These are phyloP conservation scores for Penicillium cosmopolitanum DNA, from an alignment of 495 filamentous ascomycete species.

Conservation along the genomic window DNA sequence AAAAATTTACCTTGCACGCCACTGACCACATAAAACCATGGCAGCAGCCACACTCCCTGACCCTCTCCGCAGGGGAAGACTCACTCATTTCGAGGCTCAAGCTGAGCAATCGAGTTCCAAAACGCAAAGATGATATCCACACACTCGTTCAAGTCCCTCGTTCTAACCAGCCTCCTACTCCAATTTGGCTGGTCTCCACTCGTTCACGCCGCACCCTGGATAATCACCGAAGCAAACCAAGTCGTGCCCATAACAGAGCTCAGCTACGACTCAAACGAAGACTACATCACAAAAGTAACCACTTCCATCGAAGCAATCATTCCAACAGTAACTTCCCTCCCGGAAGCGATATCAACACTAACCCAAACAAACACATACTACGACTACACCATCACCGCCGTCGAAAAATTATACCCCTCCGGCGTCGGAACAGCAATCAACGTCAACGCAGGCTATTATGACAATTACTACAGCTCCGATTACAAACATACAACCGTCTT, in stretches of 20 bases:
- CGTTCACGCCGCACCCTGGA: conserved; percentile 36
- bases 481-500: conserved; percentile 31
- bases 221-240: conserved; percentile 36
- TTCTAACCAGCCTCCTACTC: conserved; percentile 19
- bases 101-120: too few relatives aligned
- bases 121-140: not conserved
- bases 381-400: conserved; percentile 33
- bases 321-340: conserved; percentile 32
- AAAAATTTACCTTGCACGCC: not conserved
- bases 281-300: conserved; percentile 6
- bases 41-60: not conserved
- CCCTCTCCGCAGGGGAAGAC: not conserved
- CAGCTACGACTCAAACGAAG: conserved; percentile 14
- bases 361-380: conserved; percentile 28
- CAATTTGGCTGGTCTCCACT: conserved; percentile 7
- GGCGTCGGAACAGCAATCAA: conserved; percentile 23
- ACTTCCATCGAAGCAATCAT: conserved; percentile 28
- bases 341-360: conserved; percentile 34
- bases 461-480: conserved; percentile 5
- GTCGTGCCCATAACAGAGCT: conserved; percentile 12
- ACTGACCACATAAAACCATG: conserved; percentile 1
- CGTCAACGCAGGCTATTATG: conserved; percentile 17
- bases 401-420: conserved; percentile 39
- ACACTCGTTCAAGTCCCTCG: conserved; percentile 33
- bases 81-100: too few relatives aligned